Percentiles rank a stretch among this genome's conserved stretches.
These are phyloP conservation scores for Colletotrichum sidae DNA, from an alignment of 2,329 filamentous ascomycete genomes.

Conservation along the genomic window DNA sequence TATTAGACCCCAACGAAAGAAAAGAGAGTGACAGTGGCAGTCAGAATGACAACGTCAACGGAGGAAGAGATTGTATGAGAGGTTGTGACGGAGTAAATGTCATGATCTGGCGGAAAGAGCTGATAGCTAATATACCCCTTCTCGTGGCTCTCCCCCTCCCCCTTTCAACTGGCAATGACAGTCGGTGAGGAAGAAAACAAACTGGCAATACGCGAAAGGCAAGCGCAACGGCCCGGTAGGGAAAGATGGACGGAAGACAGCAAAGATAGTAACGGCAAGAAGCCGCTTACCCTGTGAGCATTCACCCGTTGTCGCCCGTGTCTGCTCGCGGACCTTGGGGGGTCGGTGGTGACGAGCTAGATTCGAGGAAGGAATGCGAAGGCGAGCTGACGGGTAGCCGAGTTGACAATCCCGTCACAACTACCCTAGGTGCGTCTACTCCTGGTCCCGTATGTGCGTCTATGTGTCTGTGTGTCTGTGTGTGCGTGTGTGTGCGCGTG, in stretches of 20 bases:
- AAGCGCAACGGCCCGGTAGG: conserved; percentile 12
- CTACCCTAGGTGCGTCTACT: conserved; percentile 1
- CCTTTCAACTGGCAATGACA: conserved; percentile 11
- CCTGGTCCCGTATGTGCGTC: too few species aligned
- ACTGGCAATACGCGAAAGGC: neutral
- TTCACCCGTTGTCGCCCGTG: conserved; percentile 20
- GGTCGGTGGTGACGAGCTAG: conserved; percentile 16
- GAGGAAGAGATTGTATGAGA: conserved; percentile 25
- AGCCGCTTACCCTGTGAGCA: conserved; percentile 25
- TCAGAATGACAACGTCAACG: conserved; percentile 1
- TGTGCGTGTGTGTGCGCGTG: too few species aligned
- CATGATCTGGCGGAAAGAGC: conserved; percentile 27
- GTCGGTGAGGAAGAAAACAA: conserved; percentile 29
- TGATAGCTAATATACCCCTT: conserved; percentile 33
- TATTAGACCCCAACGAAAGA: conserved; percentile 5
- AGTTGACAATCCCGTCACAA: conserved; percentile 10
- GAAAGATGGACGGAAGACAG: conserved; percentile 21
- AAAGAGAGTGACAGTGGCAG: conserved; percentile 6
- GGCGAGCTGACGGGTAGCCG: conserved; percentile 17
- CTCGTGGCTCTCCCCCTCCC: conserved; percentile 3
- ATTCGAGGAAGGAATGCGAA: conserved; percentile 14
- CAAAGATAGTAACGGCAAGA: conserved; percentile 19
- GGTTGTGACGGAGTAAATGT: conserved; percentile 12
- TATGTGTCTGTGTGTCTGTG: too few species aligned
- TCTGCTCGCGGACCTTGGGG: conserved; percentile 18